Evolutionary conservation across 139 green algal genomes (phyloP), one percentile per base, ranked within the genome.

Genomic region (Volvox reticuliferus): DNA sequence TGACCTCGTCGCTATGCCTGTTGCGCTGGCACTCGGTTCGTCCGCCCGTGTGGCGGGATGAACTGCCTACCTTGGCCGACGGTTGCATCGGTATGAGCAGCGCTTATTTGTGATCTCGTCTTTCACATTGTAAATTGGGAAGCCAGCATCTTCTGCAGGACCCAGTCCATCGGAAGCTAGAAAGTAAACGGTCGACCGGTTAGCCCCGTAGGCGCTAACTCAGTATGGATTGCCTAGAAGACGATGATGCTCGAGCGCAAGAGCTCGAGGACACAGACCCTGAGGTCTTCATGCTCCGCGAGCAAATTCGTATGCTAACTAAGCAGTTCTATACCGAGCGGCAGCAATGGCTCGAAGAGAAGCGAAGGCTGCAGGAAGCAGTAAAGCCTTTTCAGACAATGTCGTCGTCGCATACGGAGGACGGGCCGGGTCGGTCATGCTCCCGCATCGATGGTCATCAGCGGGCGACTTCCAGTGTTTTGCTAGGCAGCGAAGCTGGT

Each of bases 241-340:
- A 55, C 9, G 32, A 55, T 13, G 75, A 84, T 65, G 78, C 16
- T 22, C 37, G 35, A 17, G 78, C 16, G 36, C 37, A 68, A 17
- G 78, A 37, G 37, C 78, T 68, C 21, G 21, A 61, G 32, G 62
- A 55, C 18, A 50, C 32, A 21, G 82, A 62, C 0, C 35, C 6
- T 22, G 62, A 87, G 30, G 30, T 86, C 12, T 19, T 32, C 0
- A 19, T 81, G 81, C n/a, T 87, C 3, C n/a, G 81, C 2, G 81
- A 87, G 81, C 81, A 87, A 36, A 87, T 87, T 18, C 19, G 61
- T 6, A 77, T 87, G 81, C n/a, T 87, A 19, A 77, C 81, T 28
- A 87, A 87, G 81, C 81, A 87, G n/a, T 87, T 77, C 21, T 87
- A 87, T 65, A 37, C 63, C 0, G 78, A 84, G 12, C 9, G 78